Evolutionary conservation across 768 basidiomycete species (phyloP).

Genomic region (Trametes maxima): DNA sequence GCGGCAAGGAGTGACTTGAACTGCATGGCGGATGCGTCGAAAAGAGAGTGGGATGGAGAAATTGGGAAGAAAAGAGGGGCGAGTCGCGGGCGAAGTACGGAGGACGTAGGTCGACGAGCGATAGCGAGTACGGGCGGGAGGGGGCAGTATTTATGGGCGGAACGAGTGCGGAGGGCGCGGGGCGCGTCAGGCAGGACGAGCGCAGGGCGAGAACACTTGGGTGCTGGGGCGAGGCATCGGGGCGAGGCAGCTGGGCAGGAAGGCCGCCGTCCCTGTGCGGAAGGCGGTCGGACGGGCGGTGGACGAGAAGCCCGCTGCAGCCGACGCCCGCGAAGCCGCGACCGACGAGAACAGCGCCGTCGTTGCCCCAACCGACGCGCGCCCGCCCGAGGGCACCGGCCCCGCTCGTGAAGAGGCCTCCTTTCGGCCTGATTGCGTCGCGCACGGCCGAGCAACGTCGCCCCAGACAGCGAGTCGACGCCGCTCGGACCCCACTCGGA

Average conservation of each 20-base stretch:
- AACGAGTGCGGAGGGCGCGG: not conserved
- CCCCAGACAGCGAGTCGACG: not conserved
- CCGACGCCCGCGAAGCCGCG: not conserved
- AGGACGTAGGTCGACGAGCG: conserved; percentile 16
- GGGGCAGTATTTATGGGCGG: not conserved
- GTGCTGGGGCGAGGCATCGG: not conserved
- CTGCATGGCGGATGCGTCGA: conserved; percentile 2
- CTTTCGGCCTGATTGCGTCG: not conserved
- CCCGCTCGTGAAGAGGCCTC: not conserved
- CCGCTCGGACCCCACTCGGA: not conserved
- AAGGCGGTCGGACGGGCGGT: too few relatives aligned
- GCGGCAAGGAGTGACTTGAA: conserved; percentile 15
- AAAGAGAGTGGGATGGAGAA: conserved; percentile 3
- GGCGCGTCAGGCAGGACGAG: not conserved
- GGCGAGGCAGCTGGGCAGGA: too few relatives aligned
- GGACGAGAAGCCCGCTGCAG: not conserved
- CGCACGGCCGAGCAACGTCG: not conserved
- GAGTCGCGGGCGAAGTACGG: conserved; percentile 17
- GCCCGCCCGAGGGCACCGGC: not conserved
- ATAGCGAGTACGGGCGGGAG: not conserved
- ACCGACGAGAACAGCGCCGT: not conserved
- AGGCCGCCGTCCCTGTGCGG: too few relatives aligned
- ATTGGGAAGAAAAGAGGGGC: not conserved
- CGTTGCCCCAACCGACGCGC: not conserved
- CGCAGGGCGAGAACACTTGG: not conserved